Conservation (phyloP, 2,329 filamentous ascomycete species). For the Aspergillus sergii region DNA sequence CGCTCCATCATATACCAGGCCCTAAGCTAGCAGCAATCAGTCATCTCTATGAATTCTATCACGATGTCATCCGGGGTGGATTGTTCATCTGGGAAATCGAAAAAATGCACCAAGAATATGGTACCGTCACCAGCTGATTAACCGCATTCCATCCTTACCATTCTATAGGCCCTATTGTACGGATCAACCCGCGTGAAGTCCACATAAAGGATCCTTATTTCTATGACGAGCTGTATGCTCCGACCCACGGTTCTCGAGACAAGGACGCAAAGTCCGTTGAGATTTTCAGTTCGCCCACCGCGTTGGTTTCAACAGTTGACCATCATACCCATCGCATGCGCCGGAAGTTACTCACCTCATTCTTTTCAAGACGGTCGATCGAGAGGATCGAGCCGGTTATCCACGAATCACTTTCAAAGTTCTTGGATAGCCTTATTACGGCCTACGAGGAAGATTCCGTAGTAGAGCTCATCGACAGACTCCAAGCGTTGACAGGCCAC, state of each 20-base stretch:
- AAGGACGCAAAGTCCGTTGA: slow-evolving; percentile 24
- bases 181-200: slow-evolving; percentile 39
- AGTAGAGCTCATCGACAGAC: too few relatives aligned
- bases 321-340: slow-evolving; percentile 44
- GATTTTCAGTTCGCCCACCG: slow-evolving; percentile 14
- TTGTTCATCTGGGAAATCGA: slow-evolving; percentile 27
- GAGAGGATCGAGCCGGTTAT: too few relatives aligned
- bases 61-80: slow-evolving; percentile 27
- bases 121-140: slow-evolving; percentile 6
- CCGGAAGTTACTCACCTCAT: too few relatives aligned
- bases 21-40: slow-evolving; percentile 34
- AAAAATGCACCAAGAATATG: slow-evolving; percentile 31
- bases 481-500: too few relatives aligned
- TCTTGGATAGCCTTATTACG: too few relatives aligned
- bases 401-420: too few relatives aligned
- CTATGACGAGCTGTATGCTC: slow-evolving; percentile 37
- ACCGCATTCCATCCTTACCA: background rate
- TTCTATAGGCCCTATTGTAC: slow-evolving; percentile 36
- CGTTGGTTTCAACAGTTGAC: slow-evolving; percentile 36
- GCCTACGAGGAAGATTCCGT: too few relatives aligned
- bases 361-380: too few relatives aligned
- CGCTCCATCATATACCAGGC: slow-evolving; percentile 35
- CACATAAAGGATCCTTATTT: slow-evolving; percentile 39
- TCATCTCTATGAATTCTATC: slow-evolving; percentile 32
- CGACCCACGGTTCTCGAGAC: slow-evolving; percentile 21